Base-by-base conservation (phyloP, 1,284 basidiomycete species). In the Sporisorium graminicola region DNA sequence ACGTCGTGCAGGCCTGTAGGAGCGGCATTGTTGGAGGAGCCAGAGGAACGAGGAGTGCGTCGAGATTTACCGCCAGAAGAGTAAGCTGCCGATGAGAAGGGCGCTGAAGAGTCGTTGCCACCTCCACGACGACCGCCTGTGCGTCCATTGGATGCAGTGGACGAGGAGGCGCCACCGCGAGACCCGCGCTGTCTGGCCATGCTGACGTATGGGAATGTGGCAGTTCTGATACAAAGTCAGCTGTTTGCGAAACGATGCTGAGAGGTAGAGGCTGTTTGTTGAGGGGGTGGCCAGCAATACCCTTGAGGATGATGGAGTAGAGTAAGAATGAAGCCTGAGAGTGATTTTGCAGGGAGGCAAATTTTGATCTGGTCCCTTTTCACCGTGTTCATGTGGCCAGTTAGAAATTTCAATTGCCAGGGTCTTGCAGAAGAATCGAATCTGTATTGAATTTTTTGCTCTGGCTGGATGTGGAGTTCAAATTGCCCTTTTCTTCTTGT, bases 51-150 rank as follows among this genome's bases (percentile, higher is more conserved):
- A 31, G 44, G 50, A 13, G 63, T 49, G 40, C 58, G 55, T 9
- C 69, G 58, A 10, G 63, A 47, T 29, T 62, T 65, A 26, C 16
- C 58, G 10, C 56, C 56, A 2, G 59, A 46, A 24, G 54, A 65
- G 27, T 62, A 71, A 1, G 69, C 33, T 33, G 69, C 60, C 5
- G 69, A 71, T 0, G 69, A 71, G 42, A 71, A 71, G 10, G 69
- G 69, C 9, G 55, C 40, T 0, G 63, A 57, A 9, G 55, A 37
- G 43, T 46, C 40, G 29, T 46, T 58, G 55, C 7, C 33, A 20
- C 51, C 51, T 3, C 51, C 52, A 10, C 60, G 51, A 59, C 65
- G 65, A 42, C 59, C 50, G 13, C 59, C 65, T 31, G 20, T 12
- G 27, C 54, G 58, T n/a, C 58, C 50, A 33, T 27, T 10, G 33